Percentiles rank a stretch among this genome's conserved stretches.
Conservation (phyloP, 106 monocot species). For the Dendrobium officinale region DNA sequence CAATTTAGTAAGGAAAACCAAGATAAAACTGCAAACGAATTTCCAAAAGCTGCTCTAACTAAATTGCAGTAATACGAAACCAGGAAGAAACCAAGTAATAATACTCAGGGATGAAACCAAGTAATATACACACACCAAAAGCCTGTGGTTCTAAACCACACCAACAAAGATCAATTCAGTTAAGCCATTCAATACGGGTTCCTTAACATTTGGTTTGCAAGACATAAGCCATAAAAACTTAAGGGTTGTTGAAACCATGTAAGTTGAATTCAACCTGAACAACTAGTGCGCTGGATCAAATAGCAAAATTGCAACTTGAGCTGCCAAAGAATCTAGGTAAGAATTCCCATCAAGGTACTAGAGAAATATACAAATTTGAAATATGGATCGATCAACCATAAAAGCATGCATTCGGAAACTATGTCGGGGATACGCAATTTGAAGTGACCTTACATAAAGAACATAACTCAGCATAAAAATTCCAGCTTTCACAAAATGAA, state of each 20-base stretch:
- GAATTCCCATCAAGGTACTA: neutral
- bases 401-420: neutral
- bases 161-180: neutral
- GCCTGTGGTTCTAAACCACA: neutral
- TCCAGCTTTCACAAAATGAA: neutral
- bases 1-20: neutral
- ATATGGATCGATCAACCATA: neutral
- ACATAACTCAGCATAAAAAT: neutral
- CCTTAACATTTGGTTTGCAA: neutral
- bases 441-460: neutral
- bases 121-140: neutral
- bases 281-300: neutral
- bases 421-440: neutral
- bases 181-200: neutral
- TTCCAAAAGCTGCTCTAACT: neutral
- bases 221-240: neutral
- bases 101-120: neutral
- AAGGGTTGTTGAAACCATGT: neutral
- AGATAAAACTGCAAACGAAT: neutral
- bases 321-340: neutral
- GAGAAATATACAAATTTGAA: neutral
- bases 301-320: neutral
- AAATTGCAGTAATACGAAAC: neutral
- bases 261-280: neutral
- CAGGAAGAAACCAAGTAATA: neutral